phyloP scores from a whole-genome alignment of 2,329 filamentous ascomycete genomes.

The Diaporthe sp. region DNA sequence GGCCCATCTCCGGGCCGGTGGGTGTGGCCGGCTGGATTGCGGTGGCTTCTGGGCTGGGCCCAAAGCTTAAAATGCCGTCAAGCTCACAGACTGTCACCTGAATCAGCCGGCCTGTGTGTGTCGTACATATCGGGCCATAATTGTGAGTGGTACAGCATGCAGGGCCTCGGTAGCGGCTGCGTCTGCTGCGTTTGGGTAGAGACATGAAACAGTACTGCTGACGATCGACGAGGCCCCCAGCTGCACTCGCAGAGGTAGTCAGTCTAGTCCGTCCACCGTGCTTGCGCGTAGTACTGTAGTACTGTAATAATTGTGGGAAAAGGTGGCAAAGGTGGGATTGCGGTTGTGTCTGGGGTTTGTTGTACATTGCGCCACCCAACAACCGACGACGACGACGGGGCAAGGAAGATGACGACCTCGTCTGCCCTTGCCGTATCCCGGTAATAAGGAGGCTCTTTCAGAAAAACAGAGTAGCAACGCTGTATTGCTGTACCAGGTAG shows the following conservation, averaged over 20 bases:
- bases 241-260: neutral
- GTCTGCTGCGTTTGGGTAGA: constrained; percentile 13
- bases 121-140: constrained; percentile 22
- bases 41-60: constrained; percentile 2
- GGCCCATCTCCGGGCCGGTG: constrained; percentile 13
- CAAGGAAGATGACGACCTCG: neutral
- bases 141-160: constrained; percentile 26
- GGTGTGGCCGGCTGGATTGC: neutral
- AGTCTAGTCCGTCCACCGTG: too few species aligned
- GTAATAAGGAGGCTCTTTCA: constrained; percentile 5
- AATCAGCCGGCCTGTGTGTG: constrained; percentile 20
- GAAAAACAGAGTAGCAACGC: neutral
- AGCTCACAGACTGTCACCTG: constrained; percentile 30
- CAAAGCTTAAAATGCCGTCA: constrained; percentile 24
- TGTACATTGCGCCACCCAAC: neutral
- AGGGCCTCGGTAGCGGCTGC: constrained; percentile 28
- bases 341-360: neutral
- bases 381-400: neutral
- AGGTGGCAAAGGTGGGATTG: constrained; percentile 4
- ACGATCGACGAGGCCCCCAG: constrained; percentile 12
- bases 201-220: constrained; percentile 29
- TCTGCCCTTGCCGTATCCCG: neutral
- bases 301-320: neutral
- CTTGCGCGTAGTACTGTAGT: too few species aligned
- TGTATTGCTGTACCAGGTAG: neutral